phyloP scores from a whole-genome alignment of 2,329 filamentous ascomycete genomes.

The Magnaporthiopsis rhizophila region DNA sequence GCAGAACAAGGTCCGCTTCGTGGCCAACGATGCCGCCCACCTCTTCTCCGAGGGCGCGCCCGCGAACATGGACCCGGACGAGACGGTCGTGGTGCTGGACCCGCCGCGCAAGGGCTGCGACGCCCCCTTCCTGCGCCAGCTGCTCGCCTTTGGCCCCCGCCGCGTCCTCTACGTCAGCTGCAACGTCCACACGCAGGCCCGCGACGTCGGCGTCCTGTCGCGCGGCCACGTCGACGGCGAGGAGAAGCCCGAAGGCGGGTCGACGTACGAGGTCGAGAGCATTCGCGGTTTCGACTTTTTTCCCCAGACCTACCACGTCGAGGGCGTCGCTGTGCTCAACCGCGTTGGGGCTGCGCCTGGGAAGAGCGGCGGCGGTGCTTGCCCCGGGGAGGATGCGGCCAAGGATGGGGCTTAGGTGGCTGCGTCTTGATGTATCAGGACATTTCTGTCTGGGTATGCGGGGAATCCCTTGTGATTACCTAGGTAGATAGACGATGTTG shows the following conservation, averaged over 20 bases:
- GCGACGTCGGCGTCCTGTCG: constrained; percentile 84
- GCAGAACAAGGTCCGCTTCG: constrained; percentile 65
- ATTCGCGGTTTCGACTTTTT: constrained; percentile 95
- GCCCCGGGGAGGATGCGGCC: background rate
- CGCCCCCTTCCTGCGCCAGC: constrained; percentile 69
- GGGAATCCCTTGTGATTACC: no score
- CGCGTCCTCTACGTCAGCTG: constrained; percentile 92
- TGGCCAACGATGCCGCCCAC: constrained; percentile 77
- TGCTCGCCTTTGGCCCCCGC: constrained; percentile 68
- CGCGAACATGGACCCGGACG: constrained; percentile 54
- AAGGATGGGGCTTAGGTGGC: background rate
- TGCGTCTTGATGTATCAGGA: background rate
- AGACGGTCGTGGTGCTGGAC: constrained; percentile 92
- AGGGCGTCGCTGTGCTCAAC: constrained; percentile 59
- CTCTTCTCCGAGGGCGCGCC: constrained; percentile 55
- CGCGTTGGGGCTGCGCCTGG: constrained; percentile 34
- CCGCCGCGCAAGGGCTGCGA: constrained; percentile 96
- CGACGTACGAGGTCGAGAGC: constrained; percentile 78
- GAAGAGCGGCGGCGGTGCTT: no score
- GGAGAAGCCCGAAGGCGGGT: constrained; percentile 22
- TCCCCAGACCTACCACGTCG: constrained; percentile 71
- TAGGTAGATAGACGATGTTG: no score
- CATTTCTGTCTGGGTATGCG: background rate
- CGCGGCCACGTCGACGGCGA: constrained; percentile 46
- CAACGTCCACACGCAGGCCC: constrained; percentile 94